Evolutionary conservation across 257 asterid species (phyloP).

Genomic region (Catharanthus roseus): DNA sequence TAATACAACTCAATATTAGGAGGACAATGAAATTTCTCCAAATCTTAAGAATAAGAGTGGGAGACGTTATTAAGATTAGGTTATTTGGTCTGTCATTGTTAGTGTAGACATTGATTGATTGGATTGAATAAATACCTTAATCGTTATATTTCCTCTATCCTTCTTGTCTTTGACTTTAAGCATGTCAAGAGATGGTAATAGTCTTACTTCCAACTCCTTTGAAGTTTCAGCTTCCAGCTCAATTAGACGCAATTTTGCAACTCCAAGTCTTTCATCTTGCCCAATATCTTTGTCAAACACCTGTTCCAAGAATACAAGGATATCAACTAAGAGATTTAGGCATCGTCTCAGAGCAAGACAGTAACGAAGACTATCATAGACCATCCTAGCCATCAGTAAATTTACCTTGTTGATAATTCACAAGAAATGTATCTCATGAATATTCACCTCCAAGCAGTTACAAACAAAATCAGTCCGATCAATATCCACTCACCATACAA

Average conservation of each 20-base stretch:
- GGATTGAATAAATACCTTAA: constrained; percentile 43
- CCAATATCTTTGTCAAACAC: constrained; percentile 90
- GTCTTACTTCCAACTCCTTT: constrained; percentile 54
- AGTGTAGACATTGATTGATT: not conserved
- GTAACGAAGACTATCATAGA: not conserved
- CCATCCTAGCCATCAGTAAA: not conserved
- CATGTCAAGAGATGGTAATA: constrained; percentile 78
- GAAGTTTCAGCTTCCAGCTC: constrained; percentile 61
- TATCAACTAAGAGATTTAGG: not conserved
- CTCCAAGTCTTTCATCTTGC: constrained; percentile 76
- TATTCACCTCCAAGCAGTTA: not conserved
- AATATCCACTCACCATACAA: not conserved
- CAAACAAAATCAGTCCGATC: not conserved
- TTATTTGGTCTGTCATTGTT: not conserved
- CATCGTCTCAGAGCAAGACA: not conserved
- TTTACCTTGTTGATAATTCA: not conserved
- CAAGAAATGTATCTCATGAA: not conserved
- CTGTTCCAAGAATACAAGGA: constrained; percentile 29
- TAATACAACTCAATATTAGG: not conserved
- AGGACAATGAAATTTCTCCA: not conserved
- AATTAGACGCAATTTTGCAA: constrained; percentile 52
- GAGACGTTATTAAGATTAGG: not conserved
- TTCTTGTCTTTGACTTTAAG: constrained; percentile 80
- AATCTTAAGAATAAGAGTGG: not conserved
- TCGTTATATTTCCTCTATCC: constrained; percentile 68